These are phyloP conservation scores for Noccaea caerulescens DNA, from an alignment of 345 rosid species.

Conservation along the genomic window DNA sequence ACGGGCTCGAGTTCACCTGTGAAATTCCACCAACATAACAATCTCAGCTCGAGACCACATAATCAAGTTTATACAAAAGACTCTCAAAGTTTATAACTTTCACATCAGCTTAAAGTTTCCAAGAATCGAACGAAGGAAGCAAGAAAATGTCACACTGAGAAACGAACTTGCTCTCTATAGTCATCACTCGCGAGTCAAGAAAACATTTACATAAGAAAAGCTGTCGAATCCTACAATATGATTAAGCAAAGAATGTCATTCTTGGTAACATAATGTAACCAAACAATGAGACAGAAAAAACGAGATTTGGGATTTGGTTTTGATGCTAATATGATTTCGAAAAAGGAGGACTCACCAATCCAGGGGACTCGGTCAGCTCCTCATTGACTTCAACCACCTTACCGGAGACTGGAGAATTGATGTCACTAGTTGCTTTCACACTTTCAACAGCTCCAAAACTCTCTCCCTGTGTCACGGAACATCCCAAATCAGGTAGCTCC, in stretches of 20 bases:
- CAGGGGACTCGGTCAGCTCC: constrained; percentile 67
- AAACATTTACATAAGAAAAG: not conserved
- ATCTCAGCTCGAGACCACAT: not conserved
- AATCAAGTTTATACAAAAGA: constrained; percentile 4
- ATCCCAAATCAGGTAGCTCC: constrained; percentile 85
- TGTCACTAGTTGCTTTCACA: constrained; percentile 97
- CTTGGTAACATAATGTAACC: too few species aligned
- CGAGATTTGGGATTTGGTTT: too few species aligned
- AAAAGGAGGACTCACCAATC: constrained; percentile 65
- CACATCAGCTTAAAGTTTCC: not conserved
- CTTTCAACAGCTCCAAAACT: constrained; percentile 98
- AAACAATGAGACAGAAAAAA: too few species aligned
- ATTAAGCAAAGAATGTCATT: not conserved
- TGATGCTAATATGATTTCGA: too few species aligned
- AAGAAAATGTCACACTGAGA: not conserved
- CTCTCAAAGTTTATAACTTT: constrained; percentile 2
- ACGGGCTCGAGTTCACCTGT: constrained; percentile 88
- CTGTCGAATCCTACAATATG: not conserved
- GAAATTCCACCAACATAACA: not conserved
- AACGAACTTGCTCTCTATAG: not conserved
- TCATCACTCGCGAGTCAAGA: not conserved
- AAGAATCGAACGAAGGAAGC: not conserved
- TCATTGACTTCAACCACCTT: constrained; percentile 76
- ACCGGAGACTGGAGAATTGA: constrained; percentile 91
- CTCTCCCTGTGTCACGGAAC: constrained; percentile 62